Evolutionary conservation across 768 basidiomycete species (phyloP).

Genomic region (Termitomyces sp.): DNA sequence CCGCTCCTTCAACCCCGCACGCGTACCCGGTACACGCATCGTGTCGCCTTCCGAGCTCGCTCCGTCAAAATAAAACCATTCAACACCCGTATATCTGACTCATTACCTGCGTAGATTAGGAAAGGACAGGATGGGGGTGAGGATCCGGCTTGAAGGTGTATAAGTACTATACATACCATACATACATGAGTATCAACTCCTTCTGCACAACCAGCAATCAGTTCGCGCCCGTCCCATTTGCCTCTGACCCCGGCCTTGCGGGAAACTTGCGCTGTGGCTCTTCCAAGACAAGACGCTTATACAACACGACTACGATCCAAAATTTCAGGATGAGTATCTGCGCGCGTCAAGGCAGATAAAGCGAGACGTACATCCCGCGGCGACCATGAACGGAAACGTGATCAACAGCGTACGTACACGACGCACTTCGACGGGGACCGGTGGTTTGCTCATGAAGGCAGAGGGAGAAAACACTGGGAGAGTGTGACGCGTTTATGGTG

Average conservation of each 20-base stretch:
- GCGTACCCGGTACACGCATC: conserved; percentile 79
- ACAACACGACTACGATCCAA: neutral
- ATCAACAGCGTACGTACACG: neutral
- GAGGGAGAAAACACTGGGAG: too few species aligned
- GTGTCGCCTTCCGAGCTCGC: conserved; percentile 35
- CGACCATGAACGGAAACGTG: neutral
- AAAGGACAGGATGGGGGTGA: neutral
- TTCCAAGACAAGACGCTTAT: neutral
- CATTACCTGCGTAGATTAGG: neutral
- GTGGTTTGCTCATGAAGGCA: neutral
- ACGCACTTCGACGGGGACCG: neutral
- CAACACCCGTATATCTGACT: neutral
- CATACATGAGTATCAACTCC: neutral
- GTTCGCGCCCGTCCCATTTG: neutral
- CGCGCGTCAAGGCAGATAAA: neutral
- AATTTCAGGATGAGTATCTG: neutral
- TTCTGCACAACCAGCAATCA: neutral
- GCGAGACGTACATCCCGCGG: neutral
- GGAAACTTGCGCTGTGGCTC: neutral
- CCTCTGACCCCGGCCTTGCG: neutral
- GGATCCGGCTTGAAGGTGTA: neutral
- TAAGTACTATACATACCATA: neutral
- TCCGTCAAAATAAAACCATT: neutral
- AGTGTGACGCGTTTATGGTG: neutral
- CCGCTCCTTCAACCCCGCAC: conserved; percentile 86